Conservation (phyloP, 345 rosid species). For the Eucalyptus tenuipes region DNA sequence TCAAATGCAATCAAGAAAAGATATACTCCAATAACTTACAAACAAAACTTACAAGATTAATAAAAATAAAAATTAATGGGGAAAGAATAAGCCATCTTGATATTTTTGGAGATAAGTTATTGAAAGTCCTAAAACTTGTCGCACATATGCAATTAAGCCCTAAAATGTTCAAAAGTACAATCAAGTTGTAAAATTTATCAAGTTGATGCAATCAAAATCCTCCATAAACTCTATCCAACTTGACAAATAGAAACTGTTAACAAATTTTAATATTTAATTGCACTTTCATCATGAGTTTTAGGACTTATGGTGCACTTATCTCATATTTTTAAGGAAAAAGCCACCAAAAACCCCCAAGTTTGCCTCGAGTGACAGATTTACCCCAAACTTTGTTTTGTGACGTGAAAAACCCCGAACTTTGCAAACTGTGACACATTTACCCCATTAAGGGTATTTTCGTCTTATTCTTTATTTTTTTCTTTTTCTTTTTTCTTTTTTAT, state of each 20-base stretch:
- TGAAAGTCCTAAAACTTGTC: accelerated
- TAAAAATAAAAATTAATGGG: background rate
- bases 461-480: too few species aligned
- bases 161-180: background rate
- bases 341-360: too few species aligned
- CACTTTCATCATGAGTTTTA: too few species aligned
- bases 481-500: too few species aligned
- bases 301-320: background rate
- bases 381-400: too few species aligned
- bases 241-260: accelerated
- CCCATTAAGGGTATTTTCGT: too few species aligned
- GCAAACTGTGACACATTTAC: too few species aligned
- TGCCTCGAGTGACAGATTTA: too few species aligned
- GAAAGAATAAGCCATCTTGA: background rate
- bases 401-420: too few species aligned
- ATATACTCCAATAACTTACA: background rate
- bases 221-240: too few species aligned
- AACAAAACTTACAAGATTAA: background rate
- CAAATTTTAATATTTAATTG: accelerated
- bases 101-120: background rate
- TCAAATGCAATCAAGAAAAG: background rate
- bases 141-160: background rate
- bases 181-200: too few species aligned
- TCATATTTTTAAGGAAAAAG: background rate
- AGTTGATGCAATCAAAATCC: too few species aligned